Base-by-base conservation (phyloP, 495 filamentous ascomycete genomes). In the Podospora fimiseda region DNA sequence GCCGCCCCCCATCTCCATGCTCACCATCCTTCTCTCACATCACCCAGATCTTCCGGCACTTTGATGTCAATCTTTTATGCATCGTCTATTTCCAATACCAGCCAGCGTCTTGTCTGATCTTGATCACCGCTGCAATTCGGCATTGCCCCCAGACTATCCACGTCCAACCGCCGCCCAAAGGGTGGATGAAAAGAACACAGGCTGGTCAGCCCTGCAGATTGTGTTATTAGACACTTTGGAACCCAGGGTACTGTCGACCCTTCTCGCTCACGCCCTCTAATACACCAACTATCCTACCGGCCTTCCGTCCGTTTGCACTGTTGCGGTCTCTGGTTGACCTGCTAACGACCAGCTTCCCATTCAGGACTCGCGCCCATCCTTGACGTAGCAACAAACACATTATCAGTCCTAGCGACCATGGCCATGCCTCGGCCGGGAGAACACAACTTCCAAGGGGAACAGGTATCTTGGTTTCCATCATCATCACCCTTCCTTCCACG, bases 381-480 rank as follows among this genome's bases (percentile, higher is more conserved):
- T 5, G 11, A 33, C 5, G 27, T 33, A 33, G 11, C 27, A 33
- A 5, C 5, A 11, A 33, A 33, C 27, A 33, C 44, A n/a, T 30
- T 20, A 15, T 42, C 43, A 18, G 20, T 36, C 23, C 11, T 33
- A 43, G 14, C 56, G 33, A 30, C 42, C 43, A 69, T 69, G 66
- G 62, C 64, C 9, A 62, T 57, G 15, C 40, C 51, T 14, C 53
- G 41, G 36, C 39, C 57, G 11, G 53, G 46, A 51, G 49, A 51
- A 21, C 48, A 54, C 37, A 54, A 51, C 40, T 65, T 67, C 47
- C 48, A 61, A 30, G 58, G 61, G 43, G 57, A 60, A 58, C 64
- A 69, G 58, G 66, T 67, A 61, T 46, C n/a, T 55, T 33, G 24
- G 18, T 14, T 45, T 40, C 36, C 36, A 43, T 56, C 46, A 36